Base-by-base conservation (phyloP, 1,284 basidiomycete species). In the Xanthoconium separans region DNA sequence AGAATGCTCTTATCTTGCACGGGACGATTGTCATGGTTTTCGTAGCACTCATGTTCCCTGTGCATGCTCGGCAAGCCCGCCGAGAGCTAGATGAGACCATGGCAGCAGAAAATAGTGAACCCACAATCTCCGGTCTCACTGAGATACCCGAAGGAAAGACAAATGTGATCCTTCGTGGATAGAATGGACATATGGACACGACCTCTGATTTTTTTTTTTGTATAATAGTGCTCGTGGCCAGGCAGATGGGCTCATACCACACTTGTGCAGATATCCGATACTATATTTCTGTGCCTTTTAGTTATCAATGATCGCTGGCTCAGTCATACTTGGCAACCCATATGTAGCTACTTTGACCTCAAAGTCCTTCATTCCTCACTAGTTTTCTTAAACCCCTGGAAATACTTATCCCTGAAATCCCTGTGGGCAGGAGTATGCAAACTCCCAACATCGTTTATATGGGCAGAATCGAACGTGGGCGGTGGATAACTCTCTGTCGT, bases 341-440 rank as follows among this genome's bases (percentile, higher is more conserved):
- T 22, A 16, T 44, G 11, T 20, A 31, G 15, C 13, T 18, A 36
- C 9, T 16, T 27, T 18, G 12, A 22, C 10, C 9, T 12, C 15
- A 37, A n/a, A 27, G 13, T 20, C 27, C 31, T 27, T 39, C 15
- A 62, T 42, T 57, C 29, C 27, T 54, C 58, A 7, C 43, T 50
- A 10, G 51, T 64, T 58, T 78, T 80, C 56, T 77, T 84, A 70
- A 92, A 92, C 0, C 88, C 84, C 57, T 84, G 81, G 62, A 92
- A 92, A 65, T 91, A 92, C 62, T 91, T 91, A 61, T 86, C 83
- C 50, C 89, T 75, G 63, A 92, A 92, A 63, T 89, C 84, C 62
- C 81, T 85, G 66, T 92, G 89, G 1, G 89, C 89, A 11, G 89
- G 90, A 15, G 82, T 61, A 62, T 81, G 84, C 4, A 50, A 58